phyloP scores from a whole-genome alignment of 345 rosid genomes.

The Crucihimalaya himalaica region DNA sequence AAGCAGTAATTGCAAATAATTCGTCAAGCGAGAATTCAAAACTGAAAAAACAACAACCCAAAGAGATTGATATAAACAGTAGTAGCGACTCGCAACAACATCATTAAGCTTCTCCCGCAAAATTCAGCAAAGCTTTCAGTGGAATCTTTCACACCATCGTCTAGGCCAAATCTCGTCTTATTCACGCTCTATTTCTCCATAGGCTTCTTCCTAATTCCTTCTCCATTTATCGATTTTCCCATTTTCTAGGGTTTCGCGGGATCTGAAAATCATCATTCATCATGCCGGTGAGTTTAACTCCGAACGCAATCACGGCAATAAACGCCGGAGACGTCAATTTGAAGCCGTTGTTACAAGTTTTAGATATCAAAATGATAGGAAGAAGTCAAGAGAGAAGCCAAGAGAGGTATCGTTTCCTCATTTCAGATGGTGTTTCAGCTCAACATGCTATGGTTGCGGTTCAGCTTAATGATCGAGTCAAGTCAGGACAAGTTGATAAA shows the following conservation, averaged over 20 bases:
- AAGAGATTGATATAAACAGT: not conserved
- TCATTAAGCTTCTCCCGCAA: conserved; percentile 1
- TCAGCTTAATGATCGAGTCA: conserved; percentile 80
- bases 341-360: conserved; percentile 79
- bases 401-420: conserved; percentile 61
- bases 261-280: not conserved
- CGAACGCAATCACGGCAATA: conserved; percentile 65
- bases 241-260: conserved; percentile 31
- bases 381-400: conserved; percentile 53
- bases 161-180: not conserved
- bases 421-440: conserved; percentile 64
- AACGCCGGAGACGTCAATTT: conserved; percentile 71
- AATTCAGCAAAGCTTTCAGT: not conserved
- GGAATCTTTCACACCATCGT: conserved; percentile 7
- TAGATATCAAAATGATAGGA: conserved; percentile 66
- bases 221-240: not conserved
- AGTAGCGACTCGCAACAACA: not conserved
- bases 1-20: not conserved
- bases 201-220: not conserved
- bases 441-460: conserved; percentile 85
- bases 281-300: conserved; percentile 81
- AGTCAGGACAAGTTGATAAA: conserved; percentile 53
- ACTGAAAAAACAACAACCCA: not conserved
- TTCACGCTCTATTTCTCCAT: not conserved
- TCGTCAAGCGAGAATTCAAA: not conserved